A percentile compares a stretch with the other conserved stretches of the same genome.
These are phyloP conservation scores for Inonotus obliquus DNA, from an alignment of 1,284 basidiomycete species.

Conservation along the genomic window DNA sequence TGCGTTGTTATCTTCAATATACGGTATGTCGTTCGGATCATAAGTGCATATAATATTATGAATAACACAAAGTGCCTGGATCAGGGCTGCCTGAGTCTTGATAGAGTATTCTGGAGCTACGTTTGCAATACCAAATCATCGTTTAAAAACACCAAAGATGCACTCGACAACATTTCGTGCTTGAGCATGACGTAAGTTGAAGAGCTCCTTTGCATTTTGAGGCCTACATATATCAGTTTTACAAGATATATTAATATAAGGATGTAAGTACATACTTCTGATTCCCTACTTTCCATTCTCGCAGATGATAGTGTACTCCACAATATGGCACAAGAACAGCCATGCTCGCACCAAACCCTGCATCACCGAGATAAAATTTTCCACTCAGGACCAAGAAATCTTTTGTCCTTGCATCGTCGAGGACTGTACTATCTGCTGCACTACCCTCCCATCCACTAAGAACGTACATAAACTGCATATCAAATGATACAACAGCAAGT, in stretches of 20 bases:
- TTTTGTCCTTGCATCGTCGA: conserved; percentile 2
- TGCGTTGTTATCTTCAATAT: conserved; percentile 6
- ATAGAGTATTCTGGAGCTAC: conserved; percentile 27
- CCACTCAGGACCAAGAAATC: conserved; percentile 13
- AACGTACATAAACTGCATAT: conserved; percentile 31
- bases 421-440: conserved; percentile 19
- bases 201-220: conserved; percentile 33
- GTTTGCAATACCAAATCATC: conserved; percentile 27
- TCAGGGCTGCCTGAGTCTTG: conserved; percentile 29
- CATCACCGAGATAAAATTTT: conserved; percentile 17
- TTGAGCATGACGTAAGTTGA: conserved; percentile 36
- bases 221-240: conserved; percentile 24
- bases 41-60: conserved; percentile 36
- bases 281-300: conserved; percentile 10
- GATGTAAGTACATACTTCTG: background rate
- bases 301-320: conserved; percentile 17
- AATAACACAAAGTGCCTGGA: conserved; percentile 28
- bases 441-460: conserved; percentile 23
- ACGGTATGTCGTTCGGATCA: conserved; percentile 22
- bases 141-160: conserved; percentile 40
- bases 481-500: conserved; percentile 28
- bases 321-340: conserved; percentile 5
- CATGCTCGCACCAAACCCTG: conserved; percentile 5
- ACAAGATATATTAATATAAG: no score
- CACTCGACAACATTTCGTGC: conserved; percentile 36